phyloP scores from a whole-genome alignment of 192 early-diverging fungal species.

The Coemansia biformis region DNA sequence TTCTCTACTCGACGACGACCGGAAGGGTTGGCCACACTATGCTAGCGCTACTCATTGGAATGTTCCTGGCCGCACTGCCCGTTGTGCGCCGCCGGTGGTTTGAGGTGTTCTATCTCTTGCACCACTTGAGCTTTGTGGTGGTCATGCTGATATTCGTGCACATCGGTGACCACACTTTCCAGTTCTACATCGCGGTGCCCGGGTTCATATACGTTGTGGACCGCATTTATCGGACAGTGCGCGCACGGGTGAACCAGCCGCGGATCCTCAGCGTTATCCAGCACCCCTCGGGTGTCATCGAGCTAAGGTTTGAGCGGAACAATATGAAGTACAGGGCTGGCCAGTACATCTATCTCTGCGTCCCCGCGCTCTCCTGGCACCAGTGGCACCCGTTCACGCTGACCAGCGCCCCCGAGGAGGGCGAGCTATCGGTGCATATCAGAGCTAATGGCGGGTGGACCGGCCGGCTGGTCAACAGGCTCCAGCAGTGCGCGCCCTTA shows the following conservation, averaged over 20 bases:
- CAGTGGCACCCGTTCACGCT: conserved; percentile 85
- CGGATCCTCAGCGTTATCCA: conserved; percentile 73
- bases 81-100: conserved; percentile 33
- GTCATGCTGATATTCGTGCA: conserved; percentile 67
- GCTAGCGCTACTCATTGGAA: conserved; percentile 4
- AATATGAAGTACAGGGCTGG: conserved; percentile 55
- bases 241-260: conserved; percentile 56
- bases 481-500: conserved; percentile 11
- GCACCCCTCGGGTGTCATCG: conserved; percentile 75
- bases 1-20: conserved; percentile 54
- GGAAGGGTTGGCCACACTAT: conserved; percentile 68
- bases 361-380: conserved; percentile 61
- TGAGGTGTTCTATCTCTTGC: conserved; percentile 78
- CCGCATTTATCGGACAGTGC: conserved; percentile 59
- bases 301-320: conserved; percentile 69
- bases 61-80: conserved; percentile 19
- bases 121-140: conserved; percentile 73
- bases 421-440: conserved; percentile 69
- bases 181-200: conserved; percentile 66
- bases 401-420: conserved; percentile 73
- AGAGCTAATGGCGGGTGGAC: conserved; percentile 74
- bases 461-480: conserved; percentile 38
- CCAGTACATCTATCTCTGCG: conserved; percentile 69
- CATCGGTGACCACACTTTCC: conserved; percentile 62
- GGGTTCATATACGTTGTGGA: conserved; percentile 61